A percentile compares a stretch with the other conserved stretches of the same genome.
phyloP scores from a whole-genome alignment of 306 rosid genomes.

The Boehmeria nivea region DNA sequence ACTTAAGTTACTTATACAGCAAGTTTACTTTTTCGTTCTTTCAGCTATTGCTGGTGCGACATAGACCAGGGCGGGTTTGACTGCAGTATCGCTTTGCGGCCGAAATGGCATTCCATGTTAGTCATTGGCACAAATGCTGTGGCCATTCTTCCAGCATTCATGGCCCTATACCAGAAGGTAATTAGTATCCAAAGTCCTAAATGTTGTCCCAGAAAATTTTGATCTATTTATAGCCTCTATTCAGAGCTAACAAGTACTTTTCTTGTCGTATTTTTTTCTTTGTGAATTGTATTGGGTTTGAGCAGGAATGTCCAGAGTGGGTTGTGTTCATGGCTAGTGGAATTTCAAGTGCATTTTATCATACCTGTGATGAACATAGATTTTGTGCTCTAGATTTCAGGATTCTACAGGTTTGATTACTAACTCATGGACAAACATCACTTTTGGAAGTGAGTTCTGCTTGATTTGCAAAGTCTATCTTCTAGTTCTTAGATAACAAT shows the following conservation, averaged over 20 bases:
- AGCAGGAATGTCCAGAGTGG: conserved; percentile 16
- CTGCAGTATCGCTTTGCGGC: conserved; percentile 1
- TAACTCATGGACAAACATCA: too few species aligned
- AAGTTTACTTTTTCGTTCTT: too few species aligned
- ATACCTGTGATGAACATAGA: not conserved
- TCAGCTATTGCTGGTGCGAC: conserved; percentile 9
- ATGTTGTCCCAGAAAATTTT: too few species aligned
- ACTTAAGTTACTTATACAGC: too few species aligned
- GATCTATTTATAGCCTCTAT: too few species aligned
- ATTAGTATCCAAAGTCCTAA: too few species aligned
- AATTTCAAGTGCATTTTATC: conserved; percentile 15
- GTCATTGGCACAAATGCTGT: conserved; percentile 1
- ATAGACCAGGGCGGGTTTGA: conserved; percentile 4
- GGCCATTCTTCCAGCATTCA: conserved; percentile 8
- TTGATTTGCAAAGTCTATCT: too few species aligned
- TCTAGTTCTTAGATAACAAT: too few species aligned
- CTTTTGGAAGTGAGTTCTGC: too few species aligned
- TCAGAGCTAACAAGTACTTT: too few species aligned
- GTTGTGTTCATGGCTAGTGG: conserved; percentile 19
- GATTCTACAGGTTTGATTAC: conserved; percentile 2
- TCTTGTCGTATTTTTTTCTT: too few species aligned
- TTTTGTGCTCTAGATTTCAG: not conserved
- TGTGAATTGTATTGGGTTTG: not conserved
- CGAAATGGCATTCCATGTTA: not conserved
- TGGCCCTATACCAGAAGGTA: conserved; percentile 7